phyloP scores from a whole-genome alignment of 2,329 filamentous ascomycete genomes.

The Paracoccidioides lutzii region DNA sequence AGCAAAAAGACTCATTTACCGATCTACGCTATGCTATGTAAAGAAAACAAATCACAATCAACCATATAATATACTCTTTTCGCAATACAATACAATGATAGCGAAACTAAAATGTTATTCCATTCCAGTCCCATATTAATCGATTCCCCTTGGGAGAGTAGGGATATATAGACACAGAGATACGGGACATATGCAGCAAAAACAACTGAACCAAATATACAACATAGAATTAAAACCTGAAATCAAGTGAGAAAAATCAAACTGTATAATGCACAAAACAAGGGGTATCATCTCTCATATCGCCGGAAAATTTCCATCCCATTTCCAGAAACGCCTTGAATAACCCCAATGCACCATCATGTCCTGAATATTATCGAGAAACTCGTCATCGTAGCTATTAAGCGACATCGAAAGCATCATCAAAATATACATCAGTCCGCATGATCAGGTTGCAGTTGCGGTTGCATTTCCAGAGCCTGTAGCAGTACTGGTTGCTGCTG shows the following conservation, averaged over 20 bases:
- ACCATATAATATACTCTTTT: no score
- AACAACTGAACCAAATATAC: background rate
- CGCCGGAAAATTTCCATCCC: background rate
- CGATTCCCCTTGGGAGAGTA: no score
- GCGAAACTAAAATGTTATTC: no score
- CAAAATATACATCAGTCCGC: conserved; percentile 2
- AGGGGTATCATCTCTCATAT: conserved; percentile 1
- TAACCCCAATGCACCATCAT: background rate
- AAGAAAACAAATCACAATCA: no score
- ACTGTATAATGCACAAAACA: background rate
- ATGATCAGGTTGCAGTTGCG: conserved; percentile 2
- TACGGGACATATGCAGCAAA: background rate
- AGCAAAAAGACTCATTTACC: background rate
- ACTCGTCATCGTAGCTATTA: conserved; percentile 1
- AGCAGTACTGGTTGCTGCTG: background rate
- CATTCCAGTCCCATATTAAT: no score
- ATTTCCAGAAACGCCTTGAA: background rate
- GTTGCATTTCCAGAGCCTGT: conserved; percentile 4
- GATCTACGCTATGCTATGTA: no score
- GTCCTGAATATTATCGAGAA: background rate
- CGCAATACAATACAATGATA: no score
- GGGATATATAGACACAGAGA: no score
- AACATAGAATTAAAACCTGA: background rate
- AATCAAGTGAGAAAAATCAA: background rate
- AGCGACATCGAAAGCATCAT: conserved; percentile 11